Conservation (phyloP, 2,329 filamentous ascomycete genomes). For the Huntiella decipiens region DNA sequence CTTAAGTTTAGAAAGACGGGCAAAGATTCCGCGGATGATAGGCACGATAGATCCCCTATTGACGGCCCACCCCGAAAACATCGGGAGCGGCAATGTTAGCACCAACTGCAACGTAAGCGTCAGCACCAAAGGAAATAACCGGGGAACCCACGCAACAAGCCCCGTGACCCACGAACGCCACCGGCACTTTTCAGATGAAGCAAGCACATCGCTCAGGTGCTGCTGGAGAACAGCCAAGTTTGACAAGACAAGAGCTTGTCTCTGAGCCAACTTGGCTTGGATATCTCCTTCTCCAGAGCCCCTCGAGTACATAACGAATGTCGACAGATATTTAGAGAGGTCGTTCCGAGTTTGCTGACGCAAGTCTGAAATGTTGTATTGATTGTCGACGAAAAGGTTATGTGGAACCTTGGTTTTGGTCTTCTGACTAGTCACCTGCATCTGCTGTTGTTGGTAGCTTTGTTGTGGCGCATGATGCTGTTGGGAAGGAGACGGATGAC, state of each 20-base stretch:
- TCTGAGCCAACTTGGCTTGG: slow-evolving; percentile 1
- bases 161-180: slow-evolving; percentile 11
- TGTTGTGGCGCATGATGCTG: no score
- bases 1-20: slow-evolving; percentile 1
- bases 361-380: slow-evolving; percentile 2
- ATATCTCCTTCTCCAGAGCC: slow-evolving; percentile 1
- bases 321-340: slow-evolving; percentile 2
- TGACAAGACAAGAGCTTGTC: not conserved
- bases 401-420: not conserved
- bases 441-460: not conserved
- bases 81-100: slow-evolving; percentile 10
- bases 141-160: slow-evolving; percentile 11
- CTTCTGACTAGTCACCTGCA: no score
- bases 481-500: no score
- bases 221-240: slow-evolving; percentile 6
- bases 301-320: not conserved
- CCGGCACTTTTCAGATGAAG: slow-evolving; percentile 10
- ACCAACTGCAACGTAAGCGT: slow-evolving; percentile 10
- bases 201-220: slow-evolving; percentile 6
- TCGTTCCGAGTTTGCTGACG: slow-evolving; percentile 2
- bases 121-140: slow-evolving; percentile 10
- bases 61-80: not conserved
- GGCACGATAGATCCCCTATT: slow-evolving; percentile 11
- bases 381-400: not conserved
- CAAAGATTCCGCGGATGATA: slow-evolving; percentile 9